Conservation (phyloP, 2,329 filamentous ascomycete genomes). For the Trichoderma sp. region DNA sequence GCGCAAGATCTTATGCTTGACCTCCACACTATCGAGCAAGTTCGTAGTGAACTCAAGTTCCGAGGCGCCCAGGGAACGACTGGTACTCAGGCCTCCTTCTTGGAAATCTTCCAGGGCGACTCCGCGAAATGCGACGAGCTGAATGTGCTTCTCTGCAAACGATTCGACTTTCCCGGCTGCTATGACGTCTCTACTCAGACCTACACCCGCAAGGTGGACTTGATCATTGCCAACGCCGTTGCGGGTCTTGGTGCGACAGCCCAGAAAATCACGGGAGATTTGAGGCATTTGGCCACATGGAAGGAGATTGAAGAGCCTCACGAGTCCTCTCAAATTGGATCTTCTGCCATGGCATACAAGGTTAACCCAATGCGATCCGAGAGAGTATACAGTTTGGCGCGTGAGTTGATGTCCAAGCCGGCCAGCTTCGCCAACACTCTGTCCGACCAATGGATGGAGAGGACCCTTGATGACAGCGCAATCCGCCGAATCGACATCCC, state of each 20-base stretch:
- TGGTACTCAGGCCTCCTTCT: constrained; percentile 76
- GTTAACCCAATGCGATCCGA: not conserved
- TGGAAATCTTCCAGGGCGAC: constrained; percentile 48
- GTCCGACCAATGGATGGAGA: constrained; percentile 54
- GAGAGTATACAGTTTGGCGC: not conserved
- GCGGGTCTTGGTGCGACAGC: constrained; percentile 77
- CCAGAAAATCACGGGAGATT: constrained; percentile 68
- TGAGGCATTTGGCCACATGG: constrained; percentile 68
- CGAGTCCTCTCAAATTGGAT: constrained; percentile 10
- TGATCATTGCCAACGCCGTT: constrained; percentile 74
- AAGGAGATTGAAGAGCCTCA: constrained; percentile 76
- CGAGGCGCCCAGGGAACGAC: constrained; percentile 69
- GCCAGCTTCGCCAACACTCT: constrained; percentile 10
- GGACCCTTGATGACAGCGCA: constrained; percentile 75
- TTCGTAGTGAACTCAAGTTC: constrained; percentile 69
- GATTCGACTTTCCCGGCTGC: constrained; percentile 53
- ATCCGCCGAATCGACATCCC: constrained; percentile 32
- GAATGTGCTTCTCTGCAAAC: constrained; percentile 57
- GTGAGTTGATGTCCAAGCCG: constrained; percentile 1
- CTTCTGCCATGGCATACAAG: constrained; percentile 6
- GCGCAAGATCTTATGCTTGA: constrained; percentile 67
- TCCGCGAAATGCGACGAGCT: constrained; percentile 52
- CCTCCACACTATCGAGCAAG: constrained; percentile 70
- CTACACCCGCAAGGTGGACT: constrained; percentile 76
- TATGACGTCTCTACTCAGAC: constrained; percentile 66